Base-by-base conservation (phyloP, 2,329 filamentous ascomycete genomes). In the Aspergillus ochraceoroseus region DNA sequence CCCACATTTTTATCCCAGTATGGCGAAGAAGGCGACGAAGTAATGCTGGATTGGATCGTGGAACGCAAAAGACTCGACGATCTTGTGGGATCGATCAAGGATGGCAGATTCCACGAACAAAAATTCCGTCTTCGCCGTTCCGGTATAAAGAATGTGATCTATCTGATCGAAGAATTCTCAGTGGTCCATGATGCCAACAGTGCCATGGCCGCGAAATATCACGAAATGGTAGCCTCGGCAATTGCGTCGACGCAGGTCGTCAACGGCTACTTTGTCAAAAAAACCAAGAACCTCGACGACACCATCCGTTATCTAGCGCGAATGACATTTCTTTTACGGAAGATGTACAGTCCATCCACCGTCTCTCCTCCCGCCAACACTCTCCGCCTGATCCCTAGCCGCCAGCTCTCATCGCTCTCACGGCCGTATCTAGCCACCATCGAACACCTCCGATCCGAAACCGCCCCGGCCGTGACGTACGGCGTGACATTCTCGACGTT, bases 41-140 rank as follows among this genome's bases (percentile, higher is more conserved):
- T 90, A 8, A 78, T 87, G 32, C 70, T 92, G 3, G 85, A 90
- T 61, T 87, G 82, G 73, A 85, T 92, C 30, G 76, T 88, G 1
- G 86, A 92, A 64, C 75, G 86, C 46, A 92, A 92, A 59, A 74
- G 86, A 6, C 73, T 89, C 0, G 85, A 90, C 56, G 86, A 92
- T 59, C 67, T 92, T 32, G 74, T 90, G n/a, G 70, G 75, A 35
- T 88, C 83, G 47, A 87, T 92, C 65, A 87, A 85, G 61, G 86
- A 90, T 47, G 84, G 85, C 1, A 79, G 86, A 2, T 90, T 88
- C 53, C 82, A 83, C 51, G 86, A 92, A 59, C 86, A 92, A 58
- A 90, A 92, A 58, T 90, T 88, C 57, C 81, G 86, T 1, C 72
- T 90, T 7, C 75, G 76, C 39, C 79, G 79, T 36, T 85, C 79